Conservation (phyloP, 768 basidiomycete genomes). For the Tulasnella sp. region DNA sequence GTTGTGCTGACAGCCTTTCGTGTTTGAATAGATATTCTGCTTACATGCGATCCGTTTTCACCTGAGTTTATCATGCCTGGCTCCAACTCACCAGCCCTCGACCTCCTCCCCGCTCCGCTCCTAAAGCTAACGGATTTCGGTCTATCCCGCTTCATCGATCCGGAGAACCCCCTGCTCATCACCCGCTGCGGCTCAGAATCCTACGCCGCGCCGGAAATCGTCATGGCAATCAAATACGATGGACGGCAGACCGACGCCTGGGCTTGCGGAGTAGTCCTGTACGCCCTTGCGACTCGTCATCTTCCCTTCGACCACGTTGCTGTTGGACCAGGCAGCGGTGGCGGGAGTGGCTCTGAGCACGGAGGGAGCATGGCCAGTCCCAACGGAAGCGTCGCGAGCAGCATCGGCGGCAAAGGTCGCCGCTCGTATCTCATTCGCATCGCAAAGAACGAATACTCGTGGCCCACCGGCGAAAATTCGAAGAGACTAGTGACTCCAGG, state of each 20-base stretch:
- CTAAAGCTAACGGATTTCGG: constrained; percentile 86
- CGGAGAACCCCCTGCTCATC: constrained; percentile 45
- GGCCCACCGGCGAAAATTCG: constrained; percentile 39
- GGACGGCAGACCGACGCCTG: constrained; percentile 78
- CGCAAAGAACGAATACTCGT: constrained; percentile 66
- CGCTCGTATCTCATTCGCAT: constrained; percentile 63
- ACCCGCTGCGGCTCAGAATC: constrained; percentile 84
- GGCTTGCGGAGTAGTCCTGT: constrained; percentile 84
- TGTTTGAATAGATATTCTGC: constrained; percentile 50
- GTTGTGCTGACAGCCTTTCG: neutral
- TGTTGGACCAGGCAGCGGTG: constrained; percentile 30
- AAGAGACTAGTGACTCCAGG: constrained; percentile 26
- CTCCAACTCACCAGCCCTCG: constrained; percentile 19
- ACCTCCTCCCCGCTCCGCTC: constrained; percentile 38
- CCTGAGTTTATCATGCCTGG: constrained; percentile 24
- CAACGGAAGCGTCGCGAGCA: constrained; percentile 21
- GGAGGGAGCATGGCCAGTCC: constrained; percentile 20
- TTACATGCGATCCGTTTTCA: constrained; percentile 42
- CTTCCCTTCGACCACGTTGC: constrained; percentile 52
- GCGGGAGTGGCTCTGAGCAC: neutral
- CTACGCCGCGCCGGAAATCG: constrained; percentile 73
- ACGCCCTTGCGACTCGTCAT: constrained; percentile 54
- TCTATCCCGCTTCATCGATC: constrained; percentile 72
- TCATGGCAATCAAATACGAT: constrained; percentile 59
- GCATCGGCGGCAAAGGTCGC: constrained; percentile 30